Evolutionary conservation across 768 basidiomycete species (phyloP), one percentile per base, ranked within the genome.

Genomic region (Serpula lacrymans): DNA sequence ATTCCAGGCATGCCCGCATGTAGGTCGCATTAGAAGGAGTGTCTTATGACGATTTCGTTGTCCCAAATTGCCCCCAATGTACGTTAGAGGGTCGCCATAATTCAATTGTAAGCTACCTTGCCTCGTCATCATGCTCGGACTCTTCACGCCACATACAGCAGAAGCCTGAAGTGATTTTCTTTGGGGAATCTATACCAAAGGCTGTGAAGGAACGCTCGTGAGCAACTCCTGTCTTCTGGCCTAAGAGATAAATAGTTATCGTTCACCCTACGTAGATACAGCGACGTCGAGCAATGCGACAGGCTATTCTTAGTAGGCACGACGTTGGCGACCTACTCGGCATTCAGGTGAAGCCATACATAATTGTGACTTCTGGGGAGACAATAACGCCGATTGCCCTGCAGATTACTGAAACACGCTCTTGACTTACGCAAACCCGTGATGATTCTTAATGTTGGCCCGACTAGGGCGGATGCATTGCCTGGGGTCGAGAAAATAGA

Each of bases 311-410:
- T 95, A 28, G 65, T 95, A 26, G 95, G 94, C 24, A 94, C 92
- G 0, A 92, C 90, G 1, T 76, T 96, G 20, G 92, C 95, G 1
- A 97, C 94, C 0, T 96, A 87, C 63, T 93, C 89, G 5, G 91
- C 92, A 2, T 96, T 84, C 63, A 74, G 88, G 88, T 88, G 49
- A 28, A 21, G 9, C 14, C 20, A 10, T 39, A n/a, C 35, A 18
- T 20, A 30, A 22, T 29, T 12, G 4, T 5, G 6, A 38, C 16
- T 28, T 24, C 10, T 13, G 21, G 32, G 10, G 23, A 27, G 27
- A 12, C 28, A 37, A 20, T 24, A 42, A 13, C 47, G 42, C 13
- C 28, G 28, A 14, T 34, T 29, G 41, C 10, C 25, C 26, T 12
- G 22, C 45, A 88, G 93, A 50, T 64, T 97, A 22, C 69, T 94